These are phyloP conservation scores for Omphalea diandra DNA, from an alignment of 441 rosid genomes.

Conservation along the genomic window DNA sequence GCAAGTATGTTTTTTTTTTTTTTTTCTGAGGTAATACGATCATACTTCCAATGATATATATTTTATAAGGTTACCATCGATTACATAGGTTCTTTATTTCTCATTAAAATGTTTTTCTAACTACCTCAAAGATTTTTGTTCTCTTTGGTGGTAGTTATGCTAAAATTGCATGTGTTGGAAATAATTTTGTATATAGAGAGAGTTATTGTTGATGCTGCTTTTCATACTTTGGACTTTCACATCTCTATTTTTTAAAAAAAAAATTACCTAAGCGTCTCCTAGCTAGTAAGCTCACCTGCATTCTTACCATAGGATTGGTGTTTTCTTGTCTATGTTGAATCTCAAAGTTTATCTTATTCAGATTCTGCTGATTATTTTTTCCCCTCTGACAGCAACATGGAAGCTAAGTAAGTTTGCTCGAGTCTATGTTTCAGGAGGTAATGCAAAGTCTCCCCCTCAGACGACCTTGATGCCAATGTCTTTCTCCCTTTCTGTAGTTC, in stretches of 20 bases:
- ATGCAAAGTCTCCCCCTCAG: slow-evolving; percentile 7
- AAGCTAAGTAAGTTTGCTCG: slow-evolving; percentile 31
- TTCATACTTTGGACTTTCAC: background rate
- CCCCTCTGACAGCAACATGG: slow-evolving; percentile 42
- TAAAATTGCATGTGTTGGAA: background rate
- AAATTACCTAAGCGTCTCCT: background rate
- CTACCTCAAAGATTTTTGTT: background rate
- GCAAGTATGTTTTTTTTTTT: slow-evolving; percentile 33
- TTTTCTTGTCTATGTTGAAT: background rate
- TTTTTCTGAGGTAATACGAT: background rate
- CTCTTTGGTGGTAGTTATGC: background rate
- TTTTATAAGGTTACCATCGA: background rate
- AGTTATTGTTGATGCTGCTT: background rate
- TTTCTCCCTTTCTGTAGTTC: background rate
- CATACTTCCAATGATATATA: background rate
- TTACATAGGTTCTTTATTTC: background rate
- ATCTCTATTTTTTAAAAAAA: slow-evolving; percentile 4
- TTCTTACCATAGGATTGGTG: background rate
- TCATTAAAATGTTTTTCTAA: background rate
- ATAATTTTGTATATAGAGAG: no score
- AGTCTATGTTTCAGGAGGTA: slow-evolving; percentile 39
- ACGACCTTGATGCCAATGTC: background rate
- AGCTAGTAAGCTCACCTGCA: background rate
- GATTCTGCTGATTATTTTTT: slow-evolving; percentile 21
- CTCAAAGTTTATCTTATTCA: background rate